Base-by-base conservation (phyloP, 352 stramenopile species). In the Globisporangium iwayamae region DNA sequence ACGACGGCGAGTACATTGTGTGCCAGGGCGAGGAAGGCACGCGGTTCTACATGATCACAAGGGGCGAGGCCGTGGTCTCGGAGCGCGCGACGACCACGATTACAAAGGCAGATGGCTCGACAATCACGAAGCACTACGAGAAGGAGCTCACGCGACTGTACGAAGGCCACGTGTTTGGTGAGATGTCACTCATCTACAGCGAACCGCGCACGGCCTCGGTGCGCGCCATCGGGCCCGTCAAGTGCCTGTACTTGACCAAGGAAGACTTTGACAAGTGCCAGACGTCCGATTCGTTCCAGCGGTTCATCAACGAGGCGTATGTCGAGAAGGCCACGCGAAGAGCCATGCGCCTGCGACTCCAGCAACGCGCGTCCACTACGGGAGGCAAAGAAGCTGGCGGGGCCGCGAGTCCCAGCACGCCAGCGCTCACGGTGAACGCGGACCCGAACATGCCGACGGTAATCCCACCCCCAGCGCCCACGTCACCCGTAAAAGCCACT, bases 31-130 rank as follows among this genome's bases (percentile, higher is more conserved):
- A 96, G 18, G 81, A 94, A 76, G 88, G 89, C 25, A 88, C 78
- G 51, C 80, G 86, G 32, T 96, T 96, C 45, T 96, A 96, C 56
- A 94, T 96, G 77, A 96, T 96, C 65, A 95, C 87, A 34, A 76
- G 85, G 18, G 89, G 89, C 20, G 88, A 95, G 36, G 89, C 88
- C 2, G 83, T 92, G 39, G 87, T 96, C 20, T 83, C 74, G 22
- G 85, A 96, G 63, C 86, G 79, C 14, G 78, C 86, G 34, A 69
- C 72, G 25, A 66, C 50, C 2, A 56, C 66, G 5, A 57, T 62
- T 18, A 48, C 65, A 8, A 66, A 67, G 28, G 8, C 48, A 3
- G 55, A 60, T 56, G 57, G 52, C 32, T 41, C 36, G 25, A 60
- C 8, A n/a, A 39, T 34, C 56, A 73, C 75, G 16, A 83, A 83